A percentile compares a stretch with the other conserved stretches of the same genome.
Evolutionary conservation across 129 eudicot genomes (phyloP).

Genomic region (Escallonia herrerae): DNA sequence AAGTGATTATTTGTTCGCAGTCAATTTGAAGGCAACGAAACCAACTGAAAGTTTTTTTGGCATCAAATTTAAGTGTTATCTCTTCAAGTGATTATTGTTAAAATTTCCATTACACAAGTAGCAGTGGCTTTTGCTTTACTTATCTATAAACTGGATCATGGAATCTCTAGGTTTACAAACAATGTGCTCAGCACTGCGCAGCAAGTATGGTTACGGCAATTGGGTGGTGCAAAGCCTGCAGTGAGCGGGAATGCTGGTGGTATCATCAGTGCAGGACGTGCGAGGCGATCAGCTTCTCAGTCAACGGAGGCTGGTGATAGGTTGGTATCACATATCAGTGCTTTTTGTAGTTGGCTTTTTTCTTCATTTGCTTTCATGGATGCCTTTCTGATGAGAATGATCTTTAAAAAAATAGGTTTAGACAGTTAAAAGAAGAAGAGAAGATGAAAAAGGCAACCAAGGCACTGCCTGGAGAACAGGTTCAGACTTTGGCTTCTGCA

Average conservation of each 20-base stretch:
- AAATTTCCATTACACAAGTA: not conserved
- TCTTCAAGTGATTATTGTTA: not conserved
- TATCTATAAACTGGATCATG: conserved; percentile 2
- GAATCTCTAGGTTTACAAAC: conserved; percentile 70
- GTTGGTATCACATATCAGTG: conserved; percentile 27
- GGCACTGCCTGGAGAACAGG: conserved; percentile 48
- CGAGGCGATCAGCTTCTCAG: conserved; percentile 67
- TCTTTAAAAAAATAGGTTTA: conserved; percentile 43
- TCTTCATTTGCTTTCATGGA: conserved; percentile 8
- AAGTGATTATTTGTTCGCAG: not conserved
- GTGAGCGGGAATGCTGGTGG: conserved; percentile 79
- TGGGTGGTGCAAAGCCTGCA: conserved; percentile 95
- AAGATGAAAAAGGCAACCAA: conserved; percentile 39
- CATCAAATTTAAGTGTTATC: not conserved
- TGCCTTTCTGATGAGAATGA: conserved; percentile 15
- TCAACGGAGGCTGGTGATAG: conserved; percentile 66
- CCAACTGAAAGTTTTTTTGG: no score
- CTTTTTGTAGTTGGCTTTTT: not conserved
- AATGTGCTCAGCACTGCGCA: conserved; percentile 96
- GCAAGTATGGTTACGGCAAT: conserved; percentile 85
- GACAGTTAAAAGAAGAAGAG: conserved; percentile 71
- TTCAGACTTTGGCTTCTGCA: conserved; percentile 44
- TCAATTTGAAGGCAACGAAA: no score
- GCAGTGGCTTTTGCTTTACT: conserved; percentile 1
- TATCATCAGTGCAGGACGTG: conserved; percentile 92